Percentiles rank a stretch among this genome's conserved stretches.
phyloP scores from a whole-genome alignment of 495 filamentous ascomycete species.

The Penicillium arizonense region DNA sequence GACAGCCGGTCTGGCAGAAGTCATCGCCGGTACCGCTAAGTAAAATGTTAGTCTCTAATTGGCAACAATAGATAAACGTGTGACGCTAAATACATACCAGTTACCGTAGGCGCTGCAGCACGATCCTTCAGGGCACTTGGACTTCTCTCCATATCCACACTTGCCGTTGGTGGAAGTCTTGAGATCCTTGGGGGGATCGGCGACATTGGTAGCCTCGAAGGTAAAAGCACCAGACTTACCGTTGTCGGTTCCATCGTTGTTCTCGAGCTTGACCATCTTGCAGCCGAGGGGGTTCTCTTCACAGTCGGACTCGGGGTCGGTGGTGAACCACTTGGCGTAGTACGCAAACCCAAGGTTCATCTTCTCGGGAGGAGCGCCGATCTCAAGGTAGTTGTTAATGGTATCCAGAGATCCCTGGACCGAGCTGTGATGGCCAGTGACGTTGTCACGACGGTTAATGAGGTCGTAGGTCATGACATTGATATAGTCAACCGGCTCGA shows the following conservation, averaged over 20 bases:
- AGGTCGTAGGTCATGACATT: constrained; percentile 83
- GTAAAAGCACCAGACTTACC: constrained; percentile 62
- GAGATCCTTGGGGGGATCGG: constrained; percentile 42
- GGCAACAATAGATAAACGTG: neutral
- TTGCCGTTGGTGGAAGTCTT: constrained; percentile 42
- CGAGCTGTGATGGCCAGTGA: constrained; percentile 66
- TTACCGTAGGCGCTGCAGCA: constrained; percentile 40
- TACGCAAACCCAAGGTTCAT: constrained; percentile 74
- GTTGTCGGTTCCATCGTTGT: constrained; percentile 61
- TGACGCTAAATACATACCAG: constrained; percentile 26
- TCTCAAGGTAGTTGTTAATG: constrained; percentile 58
- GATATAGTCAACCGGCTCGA: constrained; percentile 64
- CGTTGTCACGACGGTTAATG: constrained; percentile 70
- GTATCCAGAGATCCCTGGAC: constrained; percentile 52
- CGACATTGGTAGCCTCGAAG: constrained; percentile 49
- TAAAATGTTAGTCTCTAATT: neutral
- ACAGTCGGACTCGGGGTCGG: constrained; percentile 47
- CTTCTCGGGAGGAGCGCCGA: constrained; percentile 54
- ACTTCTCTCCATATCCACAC: constrained; percentile 26
- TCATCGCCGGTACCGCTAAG: constrained; percentile 31
- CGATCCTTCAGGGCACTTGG: constrained; percentile 32
- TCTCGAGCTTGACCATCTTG: constrained; percentile 59
- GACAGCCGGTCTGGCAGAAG: constrained; percentile 38
- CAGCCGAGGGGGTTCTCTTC: constrained; percentile 57
- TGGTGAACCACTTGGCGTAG: constrained; percentile 72